Evolutionary conservation across 306 rosid genomes (phyloP), one percentile per base, ranked within the genome.

Genomic region (Glycyrrhiza uralensis): DNA sequence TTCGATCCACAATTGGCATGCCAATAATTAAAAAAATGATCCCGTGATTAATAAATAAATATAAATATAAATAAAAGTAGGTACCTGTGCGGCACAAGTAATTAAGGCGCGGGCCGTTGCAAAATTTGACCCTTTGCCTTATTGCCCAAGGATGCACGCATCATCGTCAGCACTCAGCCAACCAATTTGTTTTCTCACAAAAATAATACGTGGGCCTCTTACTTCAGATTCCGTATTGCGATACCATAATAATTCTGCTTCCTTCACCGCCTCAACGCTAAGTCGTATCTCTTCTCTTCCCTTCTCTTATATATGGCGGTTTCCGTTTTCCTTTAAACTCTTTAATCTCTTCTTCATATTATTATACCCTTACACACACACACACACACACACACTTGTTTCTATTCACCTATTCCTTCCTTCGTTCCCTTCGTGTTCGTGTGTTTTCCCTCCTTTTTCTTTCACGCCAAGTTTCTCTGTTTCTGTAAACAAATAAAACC

Each of bases 51-150:
- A 26, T 26, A 26, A 1, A 26, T 26, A n/a, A n/a, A n/a, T n/a
- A n/a, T n/a, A n/a, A 26, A 26, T 4, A n/a, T 1, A 4, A 44
- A n/a, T 26, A 26, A 74, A 15, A 60, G 38, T 29, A 32, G 14
- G 65, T 13, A 60, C 23, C 11, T 15, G 24, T 64, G 73, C 4
- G 9, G 56, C 56, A 39, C 73, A 75, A 75, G 79, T 18, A 64
- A 38, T 1, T 8, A 8, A 45, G n/a, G n/a, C n/a, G n/a, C n/a
- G n/a, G 17, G 9, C 0, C 9, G 41, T 26, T 68, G 66, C 50
- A 62, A 51, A 51, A 1, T 52, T 71, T 78, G 82, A 78, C 82
- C 82, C 71, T 49, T 19, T 77, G 54, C 56, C 81, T 77, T 78
- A 71, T 6, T 18, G 60, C 33, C 77, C 82, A 71, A 78, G 82